These are phyloP conservation scores for Mortierella sp. DNA, from an alignment of 371 early-diverging fungal genomes.

Conservation along the genomic window DNA sequence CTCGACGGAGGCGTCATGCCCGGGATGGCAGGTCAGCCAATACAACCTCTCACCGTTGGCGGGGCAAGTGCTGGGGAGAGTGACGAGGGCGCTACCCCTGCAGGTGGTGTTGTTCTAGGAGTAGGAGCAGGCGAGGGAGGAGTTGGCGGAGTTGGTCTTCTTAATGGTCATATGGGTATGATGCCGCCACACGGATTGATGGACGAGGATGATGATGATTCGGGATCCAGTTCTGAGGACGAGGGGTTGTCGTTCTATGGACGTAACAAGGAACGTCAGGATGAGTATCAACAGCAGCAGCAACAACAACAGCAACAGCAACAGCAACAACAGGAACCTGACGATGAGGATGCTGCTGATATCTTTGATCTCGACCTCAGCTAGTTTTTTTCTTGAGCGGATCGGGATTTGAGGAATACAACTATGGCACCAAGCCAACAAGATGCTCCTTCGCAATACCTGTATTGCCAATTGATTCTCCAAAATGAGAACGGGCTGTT, in stretches of 20 bases:
- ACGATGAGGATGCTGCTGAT: conserved; percentile 39
- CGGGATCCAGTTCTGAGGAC: conserved; percentile 43
- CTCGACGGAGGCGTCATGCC: conserved; percentile 45
- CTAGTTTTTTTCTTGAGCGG: background rate
- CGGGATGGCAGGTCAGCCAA: conserved; percentile 23
- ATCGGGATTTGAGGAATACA: background rate
- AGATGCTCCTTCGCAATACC: too few species aligned
- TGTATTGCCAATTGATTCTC: background rate
- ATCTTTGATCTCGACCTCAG: conserved; percentile 49
- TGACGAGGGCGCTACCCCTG: background rate
- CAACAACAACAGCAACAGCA: conserved; percentile 36
- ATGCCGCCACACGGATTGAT: conserved; percentile 24
- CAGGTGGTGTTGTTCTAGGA: background rate
- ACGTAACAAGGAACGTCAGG: conserved; percentile 22
- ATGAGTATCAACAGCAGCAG: conserved; percentile 16
- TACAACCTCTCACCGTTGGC: background rate
- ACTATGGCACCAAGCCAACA: too few species aligned
- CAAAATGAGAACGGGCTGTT: background rate
- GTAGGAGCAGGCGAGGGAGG: background rate
- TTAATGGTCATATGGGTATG: background rate
- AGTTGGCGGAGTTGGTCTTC: conserved; percentile 1
- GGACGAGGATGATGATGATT: conserved; percentile 39
- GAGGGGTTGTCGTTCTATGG: conserved; percentile 37
- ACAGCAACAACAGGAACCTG: conserved; percentile 20
- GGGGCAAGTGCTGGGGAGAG: background rate